Base-by-base conservation (phyloP, 2,329 filamentous ascomycete species). In the Stagonosporopsis rhizophila region DNA sequence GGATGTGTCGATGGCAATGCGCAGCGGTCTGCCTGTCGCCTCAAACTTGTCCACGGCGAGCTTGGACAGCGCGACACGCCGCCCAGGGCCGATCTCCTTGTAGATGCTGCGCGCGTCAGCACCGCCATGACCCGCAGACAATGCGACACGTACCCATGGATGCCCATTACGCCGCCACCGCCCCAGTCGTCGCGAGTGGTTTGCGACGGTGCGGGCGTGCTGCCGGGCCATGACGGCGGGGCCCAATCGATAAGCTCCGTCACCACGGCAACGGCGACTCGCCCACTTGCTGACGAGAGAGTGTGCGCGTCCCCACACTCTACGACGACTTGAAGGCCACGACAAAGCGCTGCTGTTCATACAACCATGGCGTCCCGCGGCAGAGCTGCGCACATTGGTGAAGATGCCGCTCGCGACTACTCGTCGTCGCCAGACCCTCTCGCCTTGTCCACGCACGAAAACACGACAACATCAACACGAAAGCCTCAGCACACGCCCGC, bases 1-100 rank as follows among this genome's bases (percentile, higher is more conserved):
- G 2, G 92, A 92, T 65, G 96, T 90, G 73, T 99, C 95, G 62
- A 99, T 90, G 35, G 95, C 95, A 42, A 99, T 82, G 37, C 93
- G 89, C 37, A 98, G 81, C 0, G 93, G 93, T 1, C 88, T 84
- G 22, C 85, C 83, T 11, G 86, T 87, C 50, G 83, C 77, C 68
- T 92, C 86, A 61, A 96, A 85, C 65, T 91, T 89, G 44, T 92
- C 86, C 41, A 92, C 83, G 27, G 93, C 89, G 46, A 98, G 83
- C 71, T 91, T 96, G 30, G 90, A 87, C 9, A 99, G 83, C 17
- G 95, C 89, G 51, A 96, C 82, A 57, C 93, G 86, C 70, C 89
- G 83, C 51, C 92, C 92, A 8, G 87, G 80, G 37, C 93, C 93
- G 65, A 99, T 90, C 75, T 96, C 91, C 70, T 89, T 89, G 78